Base-by-base conservation (phyloP, 2,329 filamentous ascomycete genomes). In the Didymosphaeria variabile region DNA sequence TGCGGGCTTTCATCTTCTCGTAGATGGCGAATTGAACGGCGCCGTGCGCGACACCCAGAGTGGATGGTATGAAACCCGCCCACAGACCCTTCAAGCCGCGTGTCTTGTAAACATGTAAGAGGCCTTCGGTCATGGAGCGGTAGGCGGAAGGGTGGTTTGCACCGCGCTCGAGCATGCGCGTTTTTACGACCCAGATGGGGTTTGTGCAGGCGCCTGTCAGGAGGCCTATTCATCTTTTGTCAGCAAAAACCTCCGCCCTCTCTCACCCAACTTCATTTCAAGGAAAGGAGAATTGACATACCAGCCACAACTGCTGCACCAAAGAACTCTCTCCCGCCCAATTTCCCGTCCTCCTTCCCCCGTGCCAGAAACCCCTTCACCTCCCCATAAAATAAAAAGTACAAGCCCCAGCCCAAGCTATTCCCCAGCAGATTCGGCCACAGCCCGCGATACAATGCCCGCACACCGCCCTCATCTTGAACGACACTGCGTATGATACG, bases 131-230 rank as follows among this genome's bases (percentile, higher is more conserved):
- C 83, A 97, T 92, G 66, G 87, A 90, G 17, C 87, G 85, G 79
- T 99, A 99, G 1, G 94, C 95, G 15, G 93, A 93, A 1, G 85
- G 86, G 6, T 88, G 85, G 57, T 87, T 84, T 53, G 87, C 87
- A 67, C 95, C 92, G 4, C 92, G 94, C 32, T 93, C 93, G 26
- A 98, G 84, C 93, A 99, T 98, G 65, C 95, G 91, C 9, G 94
- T 98, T 83, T 98, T 98, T 77, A 99, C 88, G 2, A 99, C 95
- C 95, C 95, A 99, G 70, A 99, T 90, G 2, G 95, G 95, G 76
- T 98, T 98, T 32, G 95, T 98, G 67, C 94, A 84, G 32, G 92
- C 81, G 46, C 94, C 91, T 1, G 93, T 97, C 44, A 92, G 79
- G 19, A 90, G 83, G 32, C 94, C 94, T 75, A 29, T 32, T 19